Percentiles rank a stretch among this genome's conserved stretches.
Conservation (phyloP, 164 flowering plant genomes). For the Tetrastigma voinierianum region DNA sequence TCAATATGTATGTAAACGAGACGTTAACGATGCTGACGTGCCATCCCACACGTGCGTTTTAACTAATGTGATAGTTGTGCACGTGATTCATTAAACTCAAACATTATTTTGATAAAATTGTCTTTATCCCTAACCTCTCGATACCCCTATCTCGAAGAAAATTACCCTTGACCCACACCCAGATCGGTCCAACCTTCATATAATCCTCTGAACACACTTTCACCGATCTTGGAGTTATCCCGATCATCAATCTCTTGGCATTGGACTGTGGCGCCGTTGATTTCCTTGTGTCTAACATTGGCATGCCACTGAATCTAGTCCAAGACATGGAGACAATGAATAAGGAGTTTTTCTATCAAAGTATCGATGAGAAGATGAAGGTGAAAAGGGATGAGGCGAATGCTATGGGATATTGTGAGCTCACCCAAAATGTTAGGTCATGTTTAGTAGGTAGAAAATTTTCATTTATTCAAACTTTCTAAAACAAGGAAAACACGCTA, state of each 20-base stretch:
- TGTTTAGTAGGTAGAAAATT: too few species aligned
- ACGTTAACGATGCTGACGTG: too few species aligned
- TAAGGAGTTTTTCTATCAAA: slow-evolving; percentile 38
- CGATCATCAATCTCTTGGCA: slow-evolving; percentile 33
- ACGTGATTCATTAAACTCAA: too few species aligned
- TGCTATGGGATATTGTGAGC: slow-evolving; percentile 57
- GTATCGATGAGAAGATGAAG: slow-evolving; percentile 54
- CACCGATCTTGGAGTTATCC: slow-evolving; percentile 28
- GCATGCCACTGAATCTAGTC: slow-evolving; percentile 28
- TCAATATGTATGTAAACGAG: too few species aligned
- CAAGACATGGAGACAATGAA: slow-evolving; percentile 25
- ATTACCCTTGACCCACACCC: too few species aligned
- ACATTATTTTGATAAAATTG: too few species aligned
- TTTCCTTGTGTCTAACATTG: slow-evolving; percentile 16
- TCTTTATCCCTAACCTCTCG: too few species aligned
- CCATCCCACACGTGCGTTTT: too few species aligned
- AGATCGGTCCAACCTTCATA: slow-evolving; percentile 39
- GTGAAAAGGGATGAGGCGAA: slow-evolving; percentile 46
- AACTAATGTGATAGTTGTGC: too few species aligned
- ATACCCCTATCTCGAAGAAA: too few species aligned
- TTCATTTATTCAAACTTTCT: too few species aligned
- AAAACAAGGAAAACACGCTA: too few species aligned
- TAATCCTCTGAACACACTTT: slow-evolving; percentile 26
- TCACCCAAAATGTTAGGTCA: slow-evolving; percentile 69
- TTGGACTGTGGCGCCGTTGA: background rate